Conservation (phyloP, 805 yeast species). For the Suhomyces prunicola region DNA sequence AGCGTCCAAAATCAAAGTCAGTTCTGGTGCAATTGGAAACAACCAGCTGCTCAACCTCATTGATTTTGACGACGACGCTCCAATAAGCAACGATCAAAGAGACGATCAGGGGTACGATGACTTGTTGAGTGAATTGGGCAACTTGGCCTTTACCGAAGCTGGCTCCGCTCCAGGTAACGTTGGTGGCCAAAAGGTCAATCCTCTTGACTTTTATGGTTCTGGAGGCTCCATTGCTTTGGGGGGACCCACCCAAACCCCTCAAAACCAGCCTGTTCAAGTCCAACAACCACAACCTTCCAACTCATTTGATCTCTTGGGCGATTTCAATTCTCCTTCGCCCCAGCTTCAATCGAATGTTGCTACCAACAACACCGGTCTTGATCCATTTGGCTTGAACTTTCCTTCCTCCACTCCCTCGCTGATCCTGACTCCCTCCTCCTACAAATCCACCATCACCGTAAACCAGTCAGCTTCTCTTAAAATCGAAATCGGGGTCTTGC, state of each 20-base stretch:
- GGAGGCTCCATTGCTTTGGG: conserved; percentile 51
- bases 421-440: conserved; percentile 13
- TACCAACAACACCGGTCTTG: conserved; percentile 20
- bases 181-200: conserved; percentile 22
- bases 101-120: conserved; percentile 55
- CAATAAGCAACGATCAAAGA: conserved; percentile 28
- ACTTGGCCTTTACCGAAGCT: conserved; percentile 50
- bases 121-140: conserved; percentile 66
- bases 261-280: conserved; percentile 7
- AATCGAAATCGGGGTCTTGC: conserved; percentile 44
- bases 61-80: conserved; percentile 42
- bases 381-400: conserved; percentile 40
- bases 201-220: conserved; percentile 42
- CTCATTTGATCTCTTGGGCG: conserved; percentile 31
- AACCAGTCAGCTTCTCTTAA: conserved; percentile 46
- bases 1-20: conserved; percentile 35
- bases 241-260: conserved; percentile 8
- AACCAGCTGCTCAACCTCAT: conserved; percentile 34
- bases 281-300: conserved; percentile 19
- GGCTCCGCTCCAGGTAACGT: conserved; percentile 15
- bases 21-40: conserved; percentile 14
- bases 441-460: conserved; percentile 25
- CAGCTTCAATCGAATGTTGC: conserved; percentile 28
- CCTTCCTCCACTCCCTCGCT: conserved; percentile 37
- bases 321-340: conserved; percentile 42